Evolutionary conservation across 179 eudicot species (phyloP), one percentile per base, ranked within the genome.

Genomic region (Carnegiea gigantea): DNA sequence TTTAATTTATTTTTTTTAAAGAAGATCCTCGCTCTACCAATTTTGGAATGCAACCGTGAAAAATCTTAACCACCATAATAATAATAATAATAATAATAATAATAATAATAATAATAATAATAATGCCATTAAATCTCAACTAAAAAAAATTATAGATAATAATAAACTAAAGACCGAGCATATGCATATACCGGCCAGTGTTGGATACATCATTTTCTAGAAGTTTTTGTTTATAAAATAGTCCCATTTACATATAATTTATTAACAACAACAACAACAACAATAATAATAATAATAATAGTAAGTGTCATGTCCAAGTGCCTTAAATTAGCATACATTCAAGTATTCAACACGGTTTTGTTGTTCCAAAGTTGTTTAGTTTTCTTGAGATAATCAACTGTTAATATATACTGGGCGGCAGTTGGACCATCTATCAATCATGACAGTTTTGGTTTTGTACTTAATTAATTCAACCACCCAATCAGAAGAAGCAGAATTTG

Each of bases 161-260:
- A 53, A 70, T 54, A 74, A 78, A 78, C 67, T 70, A 53, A 70
- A 54, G 78, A 78, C 81, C 74, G 73, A 78, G 78, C 85, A 78
- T 82, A 82, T 83, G 82, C 74, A 64, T 14, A 44, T 33, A 26
- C 76, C 72, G 24, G 38, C 65, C 72, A 26, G 1, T 73, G 7
- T 75, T 83, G 46, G 72, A 79, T 83, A 53, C 49, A 73, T 83
- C 40, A 10, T 38, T 67, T 75, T 7, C 51, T 7, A 28, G 30
- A 8, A 51, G 20, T 49, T n/a, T 75, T 44, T 14, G 5, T 23
- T 51, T 51, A 51, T 57, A 57, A 57, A 57, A 57, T 57, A 20
- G 17, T 8, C 1, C 9, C 0, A 1, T 51, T 51, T 51, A 8
- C 57, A 51, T 51, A 51, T 51, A 51, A 51, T 10, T 51, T 51